Evolutionary conservation across 2,329 filamentous ascomycete genomes (phyloP), one percentile per base, ranked within the genome.

Genomic region (Ceratocystis eucalypticola): DNA sequence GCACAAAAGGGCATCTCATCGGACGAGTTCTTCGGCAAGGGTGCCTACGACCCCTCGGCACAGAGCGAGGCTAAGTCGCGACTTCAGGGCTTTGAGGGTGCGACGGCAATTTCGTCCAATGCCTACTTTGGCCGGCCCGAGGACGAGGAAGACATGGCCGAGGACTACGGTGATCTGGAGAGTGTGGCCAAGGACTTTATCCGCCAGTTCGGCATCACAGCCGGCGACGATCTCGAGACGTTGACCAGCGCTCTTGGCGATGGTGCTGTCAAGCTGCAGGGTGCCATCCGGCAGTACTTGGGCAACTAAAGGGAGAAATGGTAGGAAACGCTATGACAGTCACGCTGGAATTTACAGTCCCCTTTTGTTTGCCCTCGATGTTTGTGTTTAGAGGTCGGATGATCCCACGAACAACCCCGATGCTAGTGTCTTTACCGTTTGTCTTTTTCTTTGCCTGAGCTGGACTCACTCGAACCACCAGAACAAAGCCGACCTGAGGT

Each of bases 11-110:
- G 89, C 71, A 99, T 99, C 71, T 96, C 91, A 0, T 96, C 92
- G 0, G 94, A 99, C 75, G 94, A 99, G 75, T 99, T 96, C 81
- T 99, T 99, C 74, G 91, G 93, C 72, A 93, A 94, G 75, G 90
- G 91, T 65, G 79, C 83, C 66, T 97, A 87, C 76, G 92, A 99
- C 74, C 86, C 92, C 46, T 81, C 81, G 66, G 84, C 88, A 7
- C 88, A 94, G 74, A 81, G 85, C 64, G 93, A 96, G 78, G 93
- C 94, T 71, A 96, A 96, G 79, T 81, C 82, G 28, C 85, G 94
- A 50, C 83, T 99, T 65, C 87, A 91, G 78, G 89, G 91, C 61
- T 99, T 99, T 73, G 93, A 97, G 76, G 91, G 94, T 57, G 92
- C 94, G 10, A 87, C 86, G 1, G 80, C 91, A 70, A 99, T 99